A percentile compares a stretch with the other conserved stretches of the same genome.
Evolutionary conservation across 75 land plant genomes (phyloP).

Genomic region (Pinus taeda): DNA sequence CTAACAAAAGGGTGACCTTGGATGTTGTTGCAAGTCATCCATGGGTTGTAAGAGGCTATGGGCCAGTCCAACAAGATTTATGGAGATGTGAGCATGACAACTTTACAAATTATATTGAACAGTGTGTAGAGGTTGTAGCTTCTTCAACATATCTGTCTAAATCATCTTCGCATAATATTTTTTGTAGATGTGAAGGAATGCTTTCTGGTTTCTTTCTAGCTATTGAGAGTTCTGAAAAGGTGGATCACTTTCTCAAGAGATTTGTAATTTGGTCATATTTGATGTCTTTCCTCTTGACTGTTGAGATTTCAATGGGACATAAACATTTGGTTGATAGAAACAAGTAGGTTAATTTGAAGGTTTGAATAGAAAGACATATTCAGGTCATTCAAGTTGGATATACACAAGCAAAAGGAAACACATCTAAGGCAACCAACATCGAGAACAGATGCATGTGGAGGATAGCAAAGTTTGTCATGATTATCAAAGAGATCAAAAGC

Average conservation of each 20-base stretch:
- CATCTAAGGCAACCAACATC: too few relatives aligned
- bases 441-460: too few relatives aligned
- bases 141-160: not conserved
- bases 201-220: not conserved
- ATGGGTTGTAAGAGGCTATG: constrained; percentile 66
- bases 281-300: not conserved
- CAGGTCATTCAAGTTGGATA: not conserved
- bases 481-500: too few relatives aligned
- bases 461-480: too few relatives aligned
- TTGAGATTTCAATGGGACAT: not conserved
- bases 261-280: not conserved
- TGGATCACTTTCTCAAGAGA: not conserved
- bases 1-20: constrained; percentile 54
- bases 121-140: not conserved
- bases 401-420: not conserved
- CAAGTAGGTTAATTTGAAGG: constrained; percentile 4
- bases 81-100: constrained; percentile 53
- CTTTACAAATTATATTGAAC: not conserved
- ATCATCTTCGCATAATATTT: not conserved
- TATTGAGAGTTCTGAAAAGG: not conserved
- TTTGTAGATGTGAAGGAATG: not conserved
- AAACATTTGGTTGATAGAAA: not conserved
- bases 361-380: not conserved
- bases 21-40: constrained; percentile 61
- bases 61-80: constrained; percentile 40